Conservation (phyloP, 1,139 yeast species). For the Saccharomyces hybrid region DNA sequence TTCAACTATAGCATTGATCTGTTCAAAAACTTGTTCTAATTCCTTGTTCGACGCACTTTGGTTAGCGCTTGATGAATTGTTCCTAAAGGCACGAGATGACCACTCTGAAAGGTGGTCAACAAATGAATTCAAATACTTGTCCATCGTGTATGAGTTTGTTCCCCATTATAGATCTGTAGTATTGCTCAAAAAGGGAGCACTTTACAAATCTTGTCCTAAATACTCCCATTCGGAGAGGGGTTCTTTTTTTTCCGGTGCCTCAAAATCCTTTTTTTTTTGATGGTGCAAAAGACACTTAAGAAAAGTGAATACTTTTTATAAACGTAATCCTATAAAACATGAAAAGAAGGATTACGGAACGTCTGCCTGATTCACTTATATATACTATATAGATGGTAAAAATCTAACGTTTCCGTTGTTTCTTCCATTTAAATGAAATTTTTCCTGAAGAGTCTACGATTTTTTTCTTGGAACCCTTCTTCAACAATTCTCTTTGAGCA, state of each 20-base stretch:
- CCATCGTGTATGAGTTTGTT: background rate
- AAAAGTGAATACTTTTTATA: background rate
- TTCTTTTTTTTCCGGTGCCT: background rate
- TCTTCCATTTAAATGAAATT: slow-evolving; percentile 76
- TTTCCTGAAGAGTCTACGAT: slow-evolving; percentile 56
- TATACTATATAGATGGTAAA: background rate
- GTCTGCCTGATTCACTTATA: background rate
- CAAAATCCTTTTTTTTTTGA: background rate
- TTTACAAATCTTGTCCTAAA: background rate
- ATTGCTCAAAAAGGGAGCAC: background rate
- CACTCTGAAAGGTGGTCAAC: background rate
- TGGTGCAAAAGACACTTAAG: background rate
- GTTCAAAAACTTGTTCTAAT: slow-evolving; percentile 8
- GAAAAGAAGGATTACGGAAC: background rate
- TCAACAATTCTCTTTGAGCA: slow-evolving; percentile 77
- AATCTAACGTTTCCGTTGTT: slow-evolving; percentile 63
- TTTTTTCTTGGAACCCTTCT: slow-evolving; percentile 81
- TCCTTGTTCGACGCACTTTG: slow-evolving; percentile 4
- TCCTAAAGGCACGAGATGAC: background rate
- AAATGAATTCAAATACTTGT: background rate
- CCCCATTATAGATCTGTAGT: background rate
- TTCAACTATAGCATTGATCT: slow-evolving; percentile 5
- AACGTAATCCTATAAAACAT: background rate
- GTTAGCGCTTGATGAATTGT: slow-evolving; percentile 1
- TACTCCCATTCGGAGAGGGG: background rate